Base-by-base conservation (phyloP, 129 eudicot species). In the Tagetes erecta region DNA sequence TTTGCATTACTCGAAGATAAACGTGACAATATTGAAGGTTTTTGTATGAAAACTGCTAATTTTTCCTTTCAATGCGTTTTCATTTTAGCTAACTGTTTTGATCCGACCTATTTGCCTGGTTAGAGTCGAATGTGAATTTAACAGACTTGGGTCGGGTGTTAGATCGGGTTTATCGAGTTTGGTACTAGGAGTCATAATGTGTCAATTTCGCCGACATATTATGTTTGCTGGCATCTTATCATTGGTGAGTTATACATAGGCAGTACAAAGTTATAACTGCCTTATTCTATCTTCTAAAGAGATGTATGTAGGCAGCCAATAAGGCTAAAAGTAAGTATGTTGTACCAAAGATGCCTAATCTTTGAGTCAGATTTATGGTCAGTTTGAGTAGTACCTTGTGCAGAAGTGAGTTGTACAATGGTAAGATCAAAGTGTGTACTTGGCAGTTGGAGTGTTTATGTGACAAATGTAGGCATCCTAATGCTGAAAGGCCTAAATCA, bases 251-350 rank as follows among this genome's bases (percentile, higher is more conserved):
- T 4, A 63, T 63, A 74, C 71, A 74, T 6, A 47, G 33, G 44
- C 41, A 6, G 34, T 8, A 74, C 63, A 63, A 74, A 49, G 13
- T 64, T 41, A 30, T 33, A 64, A 49, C 52, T 13, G 56, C 42
- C 12, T 44, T 20, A 34, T 71, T 50, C 30, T 63, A 63, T 37
- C 31, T 47, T 47, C 51, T 47, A n/a, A 34, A 49, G 11, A 63
- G 27, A 47, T 35, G 57, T 60, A 47, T 35, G 57, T 60, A 45
- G 78, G 71, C 78, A 74, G 5, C 59, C 47, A 73, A 62, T 20
- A 63, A 33, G 63, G 11, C 40, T 62, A 58, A 5, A 51, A 11
- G 49, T 33, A 64, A 49, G 39, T 34, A 33, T 50, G 34, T 38
- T 50, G 53, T 50, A 64, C 50, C 13, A 10, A 5, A 62, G 66